Evolutionary conservation across 2,329 filamentous ascomycete species (phyloP).

Genomic region (Apiospora koreana): DNA sequence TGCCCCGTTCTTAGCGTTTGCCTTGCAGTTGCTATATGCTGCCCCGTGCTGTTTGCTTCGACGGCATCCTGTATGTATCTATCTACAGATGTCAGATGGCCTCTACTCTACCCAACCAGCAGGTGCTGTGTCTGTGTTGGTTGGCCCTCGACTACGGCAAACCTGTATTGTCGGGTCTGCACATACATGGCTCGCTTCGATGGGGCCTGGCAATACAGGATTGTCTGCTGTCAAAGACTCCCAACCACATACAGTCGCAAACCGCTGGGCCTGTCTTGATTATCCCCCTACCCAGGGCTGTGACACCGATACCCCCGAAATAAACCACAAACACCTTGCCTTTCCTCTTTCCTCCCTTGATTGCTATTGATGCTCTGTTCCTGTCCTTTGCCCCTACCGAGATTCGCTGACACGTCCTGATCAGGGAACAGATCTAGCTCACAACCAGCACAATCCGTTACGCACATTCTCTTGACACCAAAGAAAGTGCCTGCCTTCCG

Average conservation of each 20-base stretch:
- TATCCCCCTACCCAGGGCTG: not conserved
- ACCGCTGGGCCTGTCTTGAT: not conserved
- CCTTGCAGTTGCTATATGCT: slow-evolving; percentile 11
- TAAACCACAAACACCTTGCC: not conserved
- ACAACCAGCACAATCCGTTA: not conserved
- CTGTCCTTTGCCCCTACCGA: not conserved
- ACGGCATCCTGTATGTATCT: slow-evolving; percentile 1
- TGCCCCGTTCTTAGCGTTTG: slow-evolving; percentile 20
- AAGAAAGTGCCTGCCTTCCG: not conserved
- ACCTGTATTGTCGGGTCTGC: not conserved
- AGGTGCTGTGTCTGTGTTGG: not conserved
- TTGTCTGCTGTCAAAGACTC: not conserved
- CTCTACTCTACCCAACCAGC: not conserved
- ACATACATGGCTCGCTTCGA: not conserved
- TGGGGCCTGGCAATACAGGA: not conserved
- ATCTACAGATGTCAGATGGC: slow-evolving; percentile 2
- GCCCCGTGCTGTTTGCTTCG: slow-evolving; percentile 14
- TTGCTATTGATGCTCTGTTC: not conserved
- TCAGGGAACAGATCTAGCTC: not conserved
- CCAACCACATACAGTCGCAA: not conserved
- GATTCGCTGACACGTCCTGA: not conserved
- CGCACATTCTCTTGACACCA: not conserved
- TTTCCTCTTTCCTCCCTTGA: slow-evolving; percentile 1
- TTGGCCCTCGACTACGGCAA: not conserved
- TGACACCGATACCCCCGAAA: not conserved